Conservation (phyloP, 2,329 filamentous ascomycete species). For the Trichothecium roseum region DNA sequence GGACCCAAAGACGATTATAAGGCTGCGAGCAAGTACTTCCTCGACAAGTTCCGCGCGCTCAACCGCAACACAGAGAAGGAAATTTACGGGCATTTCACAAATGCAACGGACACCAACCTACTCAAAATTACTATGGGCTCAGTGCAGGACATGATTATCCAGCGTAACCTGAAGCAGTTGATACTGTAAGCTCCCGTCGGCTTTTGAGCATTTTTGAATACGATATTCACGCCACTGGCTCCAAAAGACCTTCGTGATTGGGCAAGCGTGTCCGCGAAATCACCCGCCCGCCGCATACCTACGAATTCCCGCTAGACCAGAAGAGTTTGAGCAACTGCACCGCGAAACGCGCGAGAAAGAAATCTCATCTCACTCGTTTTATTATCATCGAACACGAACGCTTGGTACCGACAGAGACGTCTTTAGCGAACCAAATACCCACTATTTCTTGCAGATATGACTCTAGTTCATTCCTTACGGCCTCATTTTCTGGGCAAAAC, state of each 20-base stretch:
- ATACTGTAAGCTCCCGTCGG: conserved; percentile 28
- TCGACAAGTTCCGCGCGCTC: conserved; percentile 68
- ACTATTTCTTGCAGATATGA: background rate
- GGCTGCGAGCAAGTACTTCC: conserved; percentile 69
- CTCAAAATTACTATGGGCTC: conserved; percentile 80
- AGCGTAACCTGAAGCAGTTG: conserved; percentile 70
- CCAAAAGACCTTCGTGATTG: background rate
- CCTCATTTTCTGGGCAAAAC: conserved; percentile 2
- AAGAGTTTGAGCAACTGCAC: background rate
- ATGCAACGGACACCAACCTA: conserved; percentile 58
- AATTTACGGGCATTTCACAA: conserved; percentile 53
- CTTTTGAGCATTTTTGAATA: background rate
- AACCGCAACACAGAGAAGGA: conserved; percentile 59
- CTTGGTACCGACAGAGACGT: too few species aligned
- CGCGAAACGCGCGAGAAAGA: too few species aligned
- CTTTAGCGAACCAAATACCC: too few species aligned
- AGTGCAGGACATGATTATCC: conserved; percentile 81
- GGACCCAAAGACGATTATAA: conserved; percentile 63
- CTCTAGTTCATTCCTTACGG: conserved; percentile 2
- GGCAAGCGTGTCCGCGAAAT: background rate
- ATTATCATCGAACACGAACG: too few species aligned
- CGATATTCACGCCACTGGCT: background rate
- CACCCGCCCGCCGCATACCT: conserved; percentile 1
- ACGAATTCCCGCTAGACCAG: background rate
- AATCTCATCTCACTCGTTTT: too few species aligned